phyloP scores from a whole-genome alignment of 73 alveolate genomes.

The Tetrahymena thermophila region DNA sequence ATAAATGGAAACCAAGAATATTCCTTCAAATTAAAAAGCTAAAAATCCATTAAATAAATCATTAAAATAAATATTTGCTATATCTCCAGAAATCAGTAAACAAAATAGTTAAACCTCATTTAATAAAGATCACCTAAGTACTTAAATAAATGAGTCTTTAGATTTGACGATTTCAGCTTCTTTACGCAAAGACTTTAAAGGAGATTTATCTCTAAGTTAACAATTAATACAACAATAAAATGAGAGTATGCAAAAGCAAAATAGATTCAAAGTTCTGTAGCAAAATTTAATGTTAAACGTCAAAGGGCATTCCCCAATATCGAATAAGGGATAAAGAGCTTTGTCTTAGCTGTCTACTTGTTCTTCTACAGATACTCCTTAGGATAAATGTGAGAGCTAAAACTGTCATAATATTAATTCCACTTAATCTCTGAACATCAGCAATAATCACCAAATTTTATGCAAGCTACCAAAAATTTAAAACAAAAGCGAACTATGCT shows the following conservation, averaged over 20 bases:
- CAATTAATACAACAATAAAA: too few relatives aligned
- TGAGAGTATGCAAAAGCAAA: not conserved
- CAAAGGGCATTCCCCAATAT: not conserved
- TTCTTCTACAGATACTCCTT: not conserved
- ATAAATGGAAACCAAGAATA: not conserved
- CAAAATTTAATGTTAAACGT: not conserved
- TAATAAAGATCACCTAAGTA: not conserved
- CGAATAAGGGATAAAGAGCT: not conserved
- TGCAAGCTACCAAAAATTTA: not conserved
- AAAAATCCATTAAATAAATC: not conserved
- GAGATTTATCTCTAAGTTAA: not conserved
- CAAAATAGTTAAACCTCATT: not conserved
- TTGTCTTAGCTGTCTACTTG: not conserved
- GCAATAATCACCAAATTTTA: not conserved
- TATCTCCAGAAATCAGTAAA: not conserved
- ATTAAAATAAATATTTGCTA: not conserved
- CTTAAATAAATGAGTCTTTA: not conserved
- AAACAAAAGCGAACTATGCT: too few relatives aligned
- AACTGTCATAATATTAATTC: not conserved
- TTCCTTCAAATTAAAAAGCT: not conserved
- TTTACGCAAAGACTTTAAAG: not conserved
- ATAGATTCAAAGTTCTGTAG: not conserved
- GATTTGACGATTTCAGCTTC: not conserved
- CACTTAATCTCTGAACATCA: not conserved
- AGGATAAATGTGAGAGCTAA: not conserved